A percentile compares a stretch with the other conserved stretches of the same genome.
phyloP scores from a whole-genome alignment of 176 grass and related monocot genomes.

The Microstegium vimineum region DNA sequence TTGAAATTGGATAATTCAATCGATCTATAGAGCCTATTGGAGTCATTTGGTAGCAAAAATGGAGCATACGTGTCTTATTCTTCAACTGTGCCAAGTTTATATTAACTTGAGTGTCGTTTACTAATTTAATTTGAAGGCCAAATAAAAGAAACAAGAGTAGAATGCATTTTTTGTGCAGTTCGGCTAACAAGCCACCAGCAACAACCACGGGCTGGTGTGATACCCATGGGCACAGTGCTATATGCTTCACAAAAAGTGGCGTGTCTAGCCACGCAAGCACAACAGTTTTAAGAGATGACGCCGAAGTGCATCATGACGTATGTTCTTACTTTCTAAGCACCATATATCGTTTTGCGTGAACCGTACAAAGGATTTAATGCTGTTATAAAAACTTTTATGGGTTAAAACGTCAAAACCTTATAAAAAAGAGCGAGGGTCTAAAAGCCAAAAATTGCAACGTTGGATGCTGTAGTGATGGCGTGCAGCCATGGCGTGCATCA shows the following conservation, averaged over 20 bases:
- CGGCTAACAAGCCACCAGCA: neutral
- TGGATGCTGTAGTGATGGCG: neutral
- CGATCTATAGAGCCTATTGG: neutral
- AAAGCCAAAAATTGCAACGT: neutral
- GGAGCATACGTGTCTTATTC: neutral
- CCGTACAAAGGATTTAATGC: neutral
- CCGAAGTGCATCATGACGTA: neutral
- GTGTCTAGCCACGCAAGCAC: neutral
- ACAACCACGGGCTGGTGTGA: neutral
- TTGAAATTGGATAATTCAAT: neutral
- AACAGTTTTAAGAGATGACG: neutral
- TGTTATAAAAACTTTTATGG: neutral
- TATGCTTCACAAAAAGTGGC: neutral
- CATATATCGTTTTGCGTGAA: neutral
- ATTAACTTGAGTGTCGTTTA: neutral
- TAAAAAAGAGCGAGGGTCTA: neutral
- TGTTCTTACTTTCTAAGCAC: neutral
- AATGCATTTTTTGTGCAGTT: neutral
- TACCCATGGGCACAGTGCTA: neutral
- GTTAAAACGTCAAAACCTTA: neutral
- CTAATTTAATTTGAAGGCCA: neutral
- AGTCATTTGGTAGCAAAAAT: neutral
- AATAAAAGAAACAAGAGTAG: neutral
- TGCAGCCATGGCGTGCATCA: neutral
- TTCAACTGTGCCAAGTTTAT: neutral